phyloP scores from a whole-genome alignment of 768 basidiomycete genomes.

The Xerocomus spinulosus region DNA sequence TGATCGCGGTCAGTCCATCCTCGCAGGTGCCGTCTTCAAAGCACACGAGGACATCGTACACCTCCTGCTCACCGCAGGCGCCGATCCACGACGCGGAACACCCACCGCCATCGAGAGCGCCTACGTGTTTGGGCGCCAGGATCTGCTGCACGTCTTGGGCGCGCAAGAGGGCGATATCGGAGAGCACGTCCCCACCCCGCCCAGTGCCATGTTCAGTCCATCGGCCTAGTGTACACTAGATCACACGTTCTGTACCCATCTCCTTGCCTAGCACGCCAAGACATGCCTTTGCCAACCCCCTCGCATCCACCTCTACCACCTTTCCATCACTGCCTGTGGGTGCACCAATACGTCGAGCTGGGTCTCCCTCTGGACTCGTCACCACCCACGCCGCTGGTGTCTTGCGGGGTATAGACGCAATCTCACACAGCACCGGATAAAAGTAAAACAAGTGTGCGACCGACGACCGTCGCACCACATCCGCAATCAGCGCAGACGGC shows the following conservation, averaged over 20 bases:
- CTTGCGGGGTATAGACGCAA: constrained; percentile 66
- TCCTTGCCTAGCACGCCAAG: constrained; percentile 69
- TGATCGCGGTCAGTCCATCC: constrained; percentile 65
- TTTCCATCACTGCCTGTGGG: constrained; percentile 13
- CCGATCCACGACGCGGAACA: constrained; percentile 60
- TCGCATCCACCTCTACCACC: constrained; percentile 57
- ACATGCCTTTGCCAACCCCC: constrained; percentile 61
- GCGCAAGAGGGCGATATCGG: constrained; percentile 50
- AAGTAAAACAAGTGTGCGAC: constrained; percentile 88
- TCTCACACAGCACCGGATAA: constrained; percentile 73
- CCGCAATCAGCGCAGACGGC: constrained; percentile 56
- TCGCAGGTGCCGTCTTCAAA: constrained; percentile 80
- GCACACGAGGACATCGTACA: constrained; percentile 58
- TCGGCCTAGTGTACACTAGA: not conserved
- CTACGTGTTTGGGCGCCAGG: constrained; percentile 58
- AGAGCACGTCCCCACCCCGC: constrained; percentile 29
- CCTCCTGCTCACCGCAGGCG: constrained; percentile 46
- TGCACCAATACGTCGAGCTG: constrained; percentile 22
- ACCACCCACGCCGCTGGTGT: constrained; percentile 65
- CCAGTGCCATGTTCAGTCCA: constrained; percentile 4
- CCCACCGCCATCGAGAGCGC: constrained; percentile 69
- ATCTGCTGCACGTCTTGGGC: constrained; percentile 54
- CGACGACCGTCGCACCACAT: constrained; percentile 69
- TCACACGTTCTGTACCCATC: constrained; percentile 44
- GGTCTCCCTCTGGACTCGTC: constrained; percentile 9